phyloP scores from a whole-genome alignment of 116 monocot genomes.

The Posidonia oceanica region DNA sequence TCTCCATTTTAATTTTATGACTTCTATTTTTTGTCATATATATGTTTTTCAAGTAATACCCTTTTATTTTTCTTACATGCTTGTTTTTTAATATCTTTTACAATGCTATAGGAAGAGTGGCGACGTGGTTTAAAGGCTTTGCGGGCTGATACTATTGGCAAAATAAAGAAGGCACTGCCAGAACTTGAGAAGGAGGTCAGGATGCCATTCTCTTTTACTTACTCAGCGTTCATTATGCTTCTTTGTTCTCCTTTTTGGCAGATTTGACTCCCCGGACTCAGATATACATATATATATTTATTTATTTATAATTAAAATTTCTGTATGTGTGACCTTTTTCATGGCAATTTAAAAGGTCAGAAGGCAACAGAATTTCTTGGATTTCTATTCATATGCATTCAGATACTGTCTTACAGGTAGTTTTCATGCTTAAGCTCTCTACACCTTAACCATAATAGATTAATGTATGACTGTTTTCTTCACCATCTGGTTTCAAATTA shows the following conservation, averaged over 20 bases:
- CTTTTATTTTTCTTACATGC: neutral
- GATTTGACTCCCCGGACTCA: no score
- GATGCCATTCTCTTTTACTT: neutral
- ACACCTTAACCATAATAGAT: no score
- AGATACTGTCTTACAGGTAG: constrained; percentile 83
- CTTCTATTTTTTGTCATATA: neutral
- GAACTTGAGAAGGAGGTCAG: constrained; percentile 80
- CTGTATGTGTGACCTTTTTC: no score
- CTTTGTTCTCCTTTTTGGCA: neutral
- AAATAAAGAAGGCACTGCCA: constrained; percentile 76
- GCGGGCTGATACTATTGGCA: constrained; percentile 71
- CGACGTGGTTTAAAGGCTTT: constrained; percentile 72
- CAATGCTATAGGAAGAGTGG: constrained; percentile 77
- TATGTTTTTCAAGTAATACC: neutral
- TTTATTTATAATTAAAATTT: no score
- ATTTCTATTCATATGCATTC: constrained; percentile 84
- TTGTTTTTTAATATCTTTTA: neutral
- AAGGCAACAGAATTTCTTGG: constrained; percentile 56
- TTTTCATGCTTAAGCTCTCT: neutral
- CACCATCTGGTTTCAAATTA: neutral
- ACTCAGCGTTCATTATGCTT: neutral
- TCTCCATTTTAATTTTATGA: neutral
- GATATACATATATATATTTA: no score
- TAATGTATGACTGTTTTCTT: no score
- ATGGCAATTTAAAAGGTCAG: constrained; percentile 30